These are phyloP conservation scores for Hypericum androsaemum DNA, from an alignment of 345 rosid genomes.

Conservation along the genomic window DNA sequence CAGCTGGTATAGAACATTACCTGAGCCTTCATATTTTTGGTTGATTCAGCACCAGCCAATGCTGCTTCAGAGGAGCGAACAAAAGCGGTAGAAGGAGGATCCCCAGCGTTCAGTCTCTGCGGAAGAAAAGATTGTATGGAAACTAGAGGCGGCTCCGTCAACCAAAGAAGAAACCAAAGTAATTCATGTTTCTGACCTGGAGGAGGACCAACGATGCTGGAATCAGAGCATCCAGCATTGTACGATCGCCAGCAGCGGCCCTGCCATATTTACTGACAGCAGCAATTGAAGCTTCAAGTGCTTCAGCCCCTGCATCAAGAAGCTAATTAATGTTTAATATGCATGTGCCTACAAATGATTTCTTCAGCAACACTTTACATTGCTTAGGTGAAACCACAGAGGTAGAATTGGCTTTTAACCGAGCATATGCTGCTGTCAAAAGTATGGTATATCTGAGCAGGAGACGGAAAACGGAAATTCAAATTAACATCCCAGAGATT, in stretches of 20 bases:
- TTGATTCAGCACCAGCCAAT: slow-evolving; percentile 76
- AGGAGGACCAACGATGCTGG: slow-evolving; percentile 72
- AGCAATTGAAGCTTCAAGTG: slow-evolving; percentile 69
- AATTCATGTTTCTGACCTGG: slow-evolving; percentile 38
- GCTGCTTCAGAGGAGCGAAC: slow-evolving; percentile 74
- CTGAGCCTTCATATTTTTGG: slow-evolving; percentile 86
- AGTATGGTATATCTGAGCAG: slow-evolving; percentile 59
- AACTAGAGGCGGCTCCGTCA: background rate
- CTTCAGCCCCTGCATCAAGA: slow-evolving; percentile 64
- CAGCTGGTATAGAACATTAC: slow-evolving; percentile 22
- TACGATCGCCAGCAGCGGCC: slow-evolving; percentile 81
- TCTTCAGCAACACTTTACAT: slow-evolving; percentile 44
- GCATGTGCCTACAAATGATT: slow-evolving; percentile 5
- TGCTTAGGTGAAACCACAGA: slow-evolving; percentile 49
- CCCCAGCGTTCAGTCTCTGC: slow-evolving; percentile 74
- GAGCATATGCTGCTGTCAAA: slow-evolving; percentile 79
- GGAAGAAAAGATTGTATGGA: slow-evolving; percentile 10
- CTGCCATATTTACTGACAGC: slow-evolving; percentile 94
- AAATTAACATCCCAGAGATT: background rate
- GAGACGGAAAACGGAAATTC: slow-evolving; percentile 3
- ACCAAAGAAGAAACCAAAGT: background rate
- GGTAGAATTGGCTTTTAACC: slow-evolving; percentile 44
- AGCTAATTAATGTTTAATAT: slow-evolving; percentile 6
- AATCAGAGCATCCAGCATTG: slow-evolving; percentile 86
- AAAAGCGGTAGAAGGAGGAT: slow-evolving; percentile 62